These are phyloP conservation scores for Mortierella sp. DNA, from an alignment of 371 early-diverging fungal species.

Conservation along the genomic window DNA sequence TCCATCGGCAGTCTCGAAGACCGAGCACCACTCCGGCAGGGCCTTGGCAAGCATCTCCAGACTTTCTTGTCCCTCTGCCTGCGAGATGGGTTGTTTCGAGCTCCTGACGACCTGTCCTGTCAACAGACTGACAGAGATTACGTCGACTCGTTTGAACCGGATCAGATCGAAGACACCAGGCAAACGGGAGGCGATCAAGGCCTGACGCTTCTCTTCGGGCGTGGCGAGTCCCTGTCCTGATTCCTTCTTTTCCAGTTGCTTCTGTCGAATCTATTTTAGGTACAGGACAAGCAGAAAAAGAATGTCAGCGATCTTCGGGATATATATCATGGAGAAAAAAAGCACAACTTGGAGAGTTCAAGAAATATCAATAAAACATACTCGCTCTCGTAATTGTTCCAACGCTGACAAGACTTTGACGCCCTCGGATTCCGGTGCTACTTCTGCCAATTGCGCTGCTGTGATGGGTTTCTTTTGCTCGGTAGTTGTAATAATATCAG, in stretches of 20 bases:
- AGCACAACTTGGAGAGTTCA: too few species aligned
- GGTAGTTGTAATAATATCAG: too few species aligned
- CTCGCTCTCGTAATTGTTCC: constrained; percentile 46
- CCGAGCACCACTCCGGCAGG: constrained; percentile 45
- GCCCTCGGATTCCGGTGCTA: constrained; percentile 1
- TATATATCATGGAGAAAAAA: too few species aligned
- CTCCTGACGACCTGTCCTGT: constrained; percentile 40
- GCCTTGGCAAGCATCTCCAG: constrained; percentile 34
- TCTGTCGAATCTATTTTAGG: constrained; percentile 30
- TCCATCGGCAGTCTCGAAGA: constrained; percentile 29
- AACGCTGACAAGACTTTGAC: constrained; percentile 22
- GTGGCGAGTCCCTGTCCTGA: constrained; percentile 7
- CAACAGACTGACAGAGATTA: constrained; percentile 20
- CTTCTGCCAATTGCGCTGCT: constrained; percentile 3
- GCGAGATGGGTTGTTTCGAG: constrained; percentile 39
- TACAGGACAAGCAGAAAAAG: neutral
- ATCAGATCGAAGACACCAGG: constrained; percentile 47
- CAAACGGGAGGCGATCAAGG: constrained; percentile 27
- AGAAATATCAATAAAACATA: constrained; percentile 8
- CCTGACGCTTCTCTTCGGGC: constrained; percentile 33
- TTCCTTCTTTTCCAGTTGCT: constrained; percentile 31
- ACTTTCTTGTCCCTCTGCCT: constrained; percentile 33
- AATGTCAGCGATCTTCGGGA: neutral
- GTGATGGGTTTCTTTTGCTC: constrained; percentile 1
- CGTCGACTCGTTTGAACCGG: constrained; percentile 47